Evolutionary conservation across 2,329 filamentous ascomycete species (phyloP), one percentile per base, ranked within the genome.

Genomic region (Aspergillus hiratsukae): DNA sequence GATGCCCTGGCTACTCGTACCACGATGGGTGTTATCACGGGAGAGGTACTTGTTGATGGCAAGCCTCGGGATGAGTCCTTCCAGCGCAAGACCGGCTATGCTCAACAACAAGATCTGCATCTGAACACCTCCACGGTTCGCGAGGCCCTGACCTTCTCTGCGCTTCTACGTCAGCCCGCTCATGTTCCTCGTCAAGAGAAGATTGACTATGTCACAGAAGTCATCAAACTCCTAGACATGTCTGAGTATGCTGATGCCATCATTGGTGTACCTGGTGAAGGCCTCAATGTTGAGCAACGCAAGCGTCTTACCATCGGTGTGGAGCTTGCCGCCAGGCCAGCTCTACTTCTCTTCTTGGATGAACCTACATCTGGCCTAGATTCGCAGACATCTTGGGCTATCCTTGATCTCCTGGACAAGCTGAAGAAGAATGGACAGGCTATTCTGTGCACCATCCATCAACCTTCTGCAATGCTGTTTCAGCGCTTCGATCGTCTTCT

Each of bases 331-430:
- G 91, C 91, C 2, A 95, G 92, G 76, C 92, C 23, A 23, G 23
- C 23, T 23, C 23, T 23, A 23, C 23, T 23, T 23, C 23, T 23
- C 23, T 23, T 23, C 23, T 23, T 96, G 40, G 91, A 96, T 64
- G 91, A 96, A 72, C 91, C 91, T 9, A 96, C 90, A n/a, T 95
- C 90, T 27, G 91, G 91, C 77, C 83, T 96, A 6, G 91, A 96
- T 73, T 89, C 85, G 64, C 91, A 96, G 72, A 95, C 91, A 0
- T 91, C 91, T 0, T 96, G 90, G 89, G 88, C 90, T 62, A 96
- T 96, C 68, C 81, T 90, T 51, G 86, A 90, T 67, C 81, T 96
- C 7, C 81, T 96, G 29, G 87, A 92, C 74, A 96, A 93, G 75
- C 81, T 96, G 23, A 90, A 90, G 65, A 89, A 91, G 71, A 87